Base-by-base conservation (phyloP, 495 filamentous ascomycete species). In the Podospora comata region DNA sequence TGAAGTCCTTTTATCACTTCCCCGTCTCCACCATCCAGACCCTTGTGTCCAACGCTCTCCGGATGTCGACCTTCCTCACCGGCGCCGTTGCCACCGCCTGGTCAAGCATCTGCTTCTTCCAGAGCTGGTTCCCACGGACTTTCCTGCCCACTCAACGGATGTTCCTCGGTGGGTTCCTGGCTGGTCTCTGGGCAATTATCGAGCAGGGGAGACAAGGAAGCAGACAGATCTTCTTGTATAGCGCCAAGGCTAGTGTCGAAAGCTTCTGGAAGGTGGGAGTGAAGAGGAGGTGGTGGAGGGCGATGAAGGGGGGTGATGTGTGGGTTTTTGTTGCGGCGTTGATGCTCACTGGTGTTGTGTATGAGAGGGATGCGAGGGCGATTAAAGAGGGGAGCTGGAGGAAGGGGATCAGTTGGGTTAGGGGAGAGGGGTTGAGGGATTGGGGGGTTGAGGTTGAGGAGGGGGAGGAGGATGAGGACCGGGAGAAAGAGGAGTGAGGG, bases 211-310 rank as follows among this genome's bases (percentile, higher is more conserved):
- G 86, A 27, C 79, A 81, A 18, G 82, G 86, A 60, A 90, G 89
- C 54, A 74, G 89, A 7, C 78, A 79, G 4, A 86, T 87, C 65
- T 91, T 91, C 76, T 69, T 96, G 70, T 92, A 93, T 70, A 86
- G 86, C 57, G 87, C 89, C 66, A 84, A 93, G 23, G 75, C 88
- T 9, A 91, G 90, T 54, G 79, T 97, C 34, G 91, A 97, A 72
- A 90, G 86, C 48, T 75, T 91, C 57, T 98, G 92, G 92, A 97
- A 97, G 82, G 90, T 96, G 0, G 91, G 93, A 13, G 86, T 88
- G 60, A 98, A 98, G 86, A 83, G 88, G 44, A 85, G 91, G 4
- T 89, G 89, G 83, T 96, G 94, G 91, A 87, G 83, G 65, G 91
- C 91, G 6, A 82, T 94, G 74, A 88, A 84, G 62, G 88, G 90